These are phyloP conservation scores for Uronychia setigera DNA, from an alignment of 73 alveolate genomes.

Conservation along the genomic window DNA sequence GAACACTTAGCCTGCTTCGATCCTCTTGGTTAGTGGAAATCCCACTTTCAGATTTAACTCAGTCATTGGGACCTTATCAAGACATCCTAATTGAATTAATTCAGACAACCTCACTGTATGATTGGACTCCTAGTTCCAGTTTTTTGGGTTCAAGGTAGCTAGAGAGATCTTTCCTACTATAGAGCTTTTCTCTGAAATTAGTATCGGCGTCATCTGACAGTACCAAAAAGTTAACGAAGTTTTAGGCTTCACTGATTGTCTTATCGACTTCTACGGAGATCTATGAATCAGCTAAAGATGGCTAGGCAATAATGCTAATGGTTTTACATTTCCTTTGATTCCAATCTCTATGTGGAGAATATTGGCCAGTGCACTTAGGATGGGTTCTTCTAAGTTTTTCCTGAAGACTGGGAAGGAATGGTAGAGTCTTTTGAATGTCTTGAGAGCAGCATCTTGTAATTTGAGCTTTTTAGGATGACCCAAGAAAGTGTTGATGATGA, in stretches of 20 bases:
- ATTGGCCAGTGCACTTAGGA: conserved; percentile 39
- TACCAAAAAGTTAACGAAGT: conserved; percentile 25
- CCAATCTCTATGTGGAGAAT: conserved; percentile 2
- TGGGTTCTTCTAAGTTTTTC: conserved; percentile 58
- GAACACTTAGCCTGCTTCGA: conserved; percentile 73
- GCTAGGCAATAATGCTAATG: neutral
- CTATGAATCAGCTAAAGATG: neutral
- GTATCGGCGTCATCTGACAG: conserved; percentile 31
- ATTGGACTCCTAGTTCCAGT: neutral
- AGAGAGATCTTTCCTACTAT: conserved; percentile 26
- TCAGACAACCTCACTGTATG: neutral
- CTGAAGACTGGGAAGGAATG: conserved; percentile 39
- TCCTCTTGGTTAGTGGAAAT: conserved; percentile 57
- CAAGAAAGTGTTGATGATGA: conserved; percentile 51
- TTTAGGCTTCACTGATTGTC: conserved; percentile 21
- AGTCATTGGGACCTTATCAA: neutral
- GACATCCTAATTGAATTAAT: neutral
- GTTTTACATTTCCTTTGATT: neutral
- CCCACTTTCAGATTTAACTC: conserved; percentile 53
- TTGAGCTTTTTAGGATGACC: conserved; percentile 14
- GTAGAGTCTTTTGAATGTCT: conserved; percentile 40
- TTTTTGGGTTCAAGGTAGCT: conserved; percentile 12
- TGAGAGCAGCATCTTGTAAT: conserved; percentile 21
- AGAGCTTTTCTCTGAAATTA: conserved; percentile 34
- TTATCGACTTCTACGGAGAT: conserved; percentile 22